A percentile compares a stretch with the other conserved stretches of the same genome.
Evolutionary conservation across 495 filamentous ascomycete genomes (phyloP).

Genomic region (Neurospora hispaniola): DNA sequence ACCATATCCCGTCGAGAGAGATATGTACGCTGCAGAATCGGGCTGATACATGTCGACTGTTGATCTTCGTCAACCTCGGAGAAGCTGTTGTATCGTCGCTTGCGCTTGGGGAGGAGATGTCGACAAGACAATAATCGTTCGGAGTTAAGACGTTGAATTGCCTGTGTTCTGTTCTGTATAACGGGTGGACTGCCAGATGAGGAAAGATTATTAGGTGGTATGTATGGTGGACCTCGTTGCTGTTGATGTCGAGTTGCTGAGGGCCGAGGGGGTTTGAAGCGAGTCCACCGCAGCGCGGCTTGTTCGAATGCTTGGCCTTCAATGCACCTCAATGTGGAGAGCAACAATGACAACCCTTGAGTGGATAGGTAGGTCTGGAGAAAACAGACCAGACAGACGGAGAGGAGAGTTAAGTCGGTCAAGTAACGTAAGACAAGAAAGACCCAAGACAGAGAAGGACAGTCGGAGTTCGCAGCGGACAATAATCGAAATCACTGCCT

Average conservation of each 20-base stretch:
- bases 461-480: not conserved
- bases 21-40: slow-evolving; percentile 37
- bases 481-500: not conserved
- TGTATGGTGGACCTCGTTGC: not conserved
- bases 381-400: not conserved
- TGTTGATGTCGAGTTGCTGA: not conserved
- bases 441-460: not conserved
- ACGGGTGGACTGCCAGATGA: not conserved
- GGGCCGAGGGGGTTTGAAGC: not conserved
- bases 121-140: no score
- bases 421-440: not conserved
- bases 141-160: no score
- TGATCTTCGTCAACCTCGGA: no score
- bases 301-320: not conserved
- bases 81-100: no score
- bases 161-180: not conserved
- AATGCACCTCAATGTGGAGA: not conserved
- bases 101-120: no score
- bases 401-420: not conserved
- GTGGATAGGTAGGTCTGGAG: not conserved
- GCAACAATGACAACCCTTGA: not conserved
- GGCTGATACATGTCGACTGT: slow-evolving; percentile 43
- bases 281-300: not conserved
- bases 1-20: slow-evolving; percentile 27
- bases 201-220: not conserved